Evolutionary conservation across 495 filamentous ascomycete species (phyloP), one percentile per base, ranked within the genome.

Genomic region (Opeltia flavorubescens): DNA sequence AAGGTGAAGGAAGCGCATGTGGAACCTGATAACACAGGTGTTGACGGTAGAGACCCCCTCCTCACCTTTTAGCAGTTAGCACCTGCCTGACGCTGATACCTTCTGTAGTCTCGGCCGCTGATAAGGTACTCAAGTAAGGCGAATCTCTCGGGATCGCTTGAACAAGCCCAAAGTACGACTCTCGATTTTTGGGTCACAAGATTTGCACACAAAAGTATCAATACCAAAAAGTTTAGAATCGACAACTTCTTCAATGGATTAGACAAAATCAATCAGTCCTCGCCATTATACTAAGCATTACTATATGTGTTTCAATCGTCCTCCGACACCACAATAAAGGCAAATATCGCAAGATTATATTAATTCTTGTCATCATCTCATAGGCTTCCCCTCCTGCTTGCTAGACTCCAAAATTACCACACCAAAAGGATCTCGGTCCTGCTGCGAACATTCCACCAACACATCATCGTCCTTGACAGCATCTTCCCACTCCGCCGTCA

Each of bases 21-120:
- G 34, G 91, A 96, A 70, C 87, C 89, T 17, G 89, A 98, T 65
- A 95, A 89, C 66, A 93, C 86, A 28, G 87, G 91, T 28, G 71
- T 91, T 11, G 72, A 83, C 50, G 84, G 86, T 91, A 64, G 61
- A 74, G 56, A 23, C 44, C n/a, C 23, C 41, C 34, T 36, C 27
- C 20, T 41, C 27, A 7, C 33, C 34, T 25, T 25, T 9, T 1
- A 8, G 25, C 4, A n/a, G 3, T 17, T 13, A 9, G 27, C 44
- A 20, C 41, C 44, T 44, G 36, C 36, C 21, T 1, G 34, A 31
- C 13, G 25, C 47, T 44, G 33, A 55, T 33, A 40, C 41, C 35
- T 40, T 3, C 11, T 25, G 49, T 54, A 83, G 80, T 80, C 33
- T 81, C 80, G 24, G 62, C 82, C 44, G 84, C 81, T 38, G 80